A percentile compares a stretch with the other conserved stretches of the same genome.
Conservation (phyloP, 2,329 filamentous ascomycete genomes). For the Drechslerella dactyloides region DNA sequence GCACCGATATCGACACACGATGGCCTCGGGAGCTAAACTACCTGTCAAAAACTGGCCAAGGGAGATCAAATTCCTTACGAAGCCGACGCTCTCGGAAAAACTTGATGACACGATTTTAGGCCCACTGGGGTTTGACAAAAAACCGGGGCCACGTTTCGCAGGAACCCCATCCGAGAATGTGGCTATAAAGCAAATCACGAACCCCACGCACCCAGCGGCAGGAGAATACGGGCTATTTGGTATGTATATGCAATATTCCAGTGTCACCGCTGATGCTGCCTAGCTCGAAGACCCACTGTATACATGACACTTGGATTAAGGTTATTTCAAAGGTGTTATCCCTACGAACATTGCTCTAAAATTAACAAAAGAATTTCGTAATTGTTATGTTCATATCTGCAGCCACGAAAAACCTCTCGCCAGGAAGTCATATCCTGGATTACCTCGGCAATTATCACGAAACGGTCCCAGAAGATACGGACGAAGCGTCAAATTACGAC, state of each 20-base stretch:
- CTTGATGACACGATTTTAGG: constrained; percentile 33
- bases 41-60: constrained; percentile 43
- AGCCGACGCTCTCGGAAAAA: constrained; percentile 44
- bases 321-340: neutral
- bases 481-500: constrained; percentile 68
- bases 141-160: constrained; percentile 35
- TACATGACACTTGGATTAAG: neutral
- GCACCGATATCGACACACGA: neutral
- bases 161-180: constrained; percentile 46
- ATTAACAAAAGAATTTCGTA: constrained; percentile 10
- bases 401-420: constrained; percentile 63
- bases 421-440: constrained; percentile 66
- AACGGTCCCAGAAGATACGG: constrained; percentile 52
- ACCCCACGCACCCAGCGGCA: constrained; percentile 34
- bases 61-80: constrained; percentile 41
- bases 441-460: constrained; percentile 69
- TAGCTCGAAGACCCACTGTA: constrained; percentile 21
- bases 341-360: neutral
- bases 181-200: constrained; percentile 48
- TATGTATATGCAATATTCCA: constrained; percentile 21
- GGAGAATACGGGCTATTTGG: constrained; percentile 49
- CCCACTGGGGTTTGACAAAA: constrained; percentile 28
- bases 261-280: constrained; percentile 28
- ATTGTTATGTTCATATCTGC: constrained; percentile 17
- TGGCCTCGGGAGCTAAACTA: constrained; percentile 36